Evolutionary conservation across 257 asterid genomes (phyloP).

Genomic region (Fraxinus pennsylvanica): DNA sequence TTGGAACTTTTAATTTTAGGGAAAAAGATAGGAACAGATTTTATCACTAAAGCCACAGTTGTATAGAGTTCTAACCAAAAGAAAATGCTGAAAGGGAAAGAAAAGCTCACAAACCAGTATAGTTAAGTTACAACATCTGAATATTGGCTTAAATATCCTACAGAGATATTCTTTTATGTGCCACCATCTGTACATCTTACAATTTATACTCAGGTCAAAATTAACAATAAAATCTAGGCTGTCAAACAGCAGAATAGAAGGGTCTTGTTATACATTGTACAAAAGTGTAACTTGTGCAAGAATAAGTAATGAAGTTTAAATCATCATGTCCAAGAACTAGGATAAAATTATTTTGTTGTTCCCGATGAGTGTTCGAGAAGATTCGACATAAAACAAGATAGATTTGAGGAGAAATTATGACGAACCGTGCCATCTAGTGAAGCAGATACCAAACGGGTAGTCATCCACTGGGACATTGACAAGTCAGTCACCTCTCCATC

Average conservation of each 20-base stretch:
- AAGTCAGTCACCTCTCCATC: slow-evolving; percentile 96
- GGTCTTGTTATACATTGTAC: neutral
- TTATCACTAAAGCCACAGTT: neutral
- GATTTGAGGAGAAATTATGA: slow-evolving; percentile 7
- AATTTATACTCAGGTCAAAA: slow-evolving; percentile 17
- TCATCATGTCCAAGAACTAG: neutral
- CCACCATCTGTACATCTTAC: neutral
- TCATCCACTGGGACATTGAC: slow-evolving; percentile 99
- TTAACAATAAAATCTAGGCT: neutral
- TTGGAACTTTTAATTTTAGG: neutral
- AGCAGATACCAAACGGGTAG: slow-evolving; percentile 92
- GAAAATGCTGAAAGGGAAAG: slow-evolving; percentile 4
- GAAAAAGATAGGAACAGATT: neutral
- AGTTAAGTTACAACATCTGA: neutral
- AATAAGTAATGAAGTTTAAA: neutral
- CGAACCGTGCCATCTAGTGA: slow-evolving; percentile 97
- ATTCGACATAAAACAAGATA: neutral
- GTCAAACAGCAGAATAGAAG: neutral
- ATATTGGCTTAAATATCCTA: neutral
- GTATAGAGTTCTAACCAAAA: neutral
- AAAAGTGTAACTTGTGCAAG: neutral
- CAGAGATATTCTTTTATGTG: neutral
- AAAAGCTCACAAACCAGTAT: neutral
- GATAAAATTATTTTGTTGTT: neutral
- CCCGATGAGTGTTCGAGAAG: neutral